Evolutionary conservation across 2,329 filamentous ascomycete species (phyloP).

Genomic region (Monosporascus sp.): DNA sequence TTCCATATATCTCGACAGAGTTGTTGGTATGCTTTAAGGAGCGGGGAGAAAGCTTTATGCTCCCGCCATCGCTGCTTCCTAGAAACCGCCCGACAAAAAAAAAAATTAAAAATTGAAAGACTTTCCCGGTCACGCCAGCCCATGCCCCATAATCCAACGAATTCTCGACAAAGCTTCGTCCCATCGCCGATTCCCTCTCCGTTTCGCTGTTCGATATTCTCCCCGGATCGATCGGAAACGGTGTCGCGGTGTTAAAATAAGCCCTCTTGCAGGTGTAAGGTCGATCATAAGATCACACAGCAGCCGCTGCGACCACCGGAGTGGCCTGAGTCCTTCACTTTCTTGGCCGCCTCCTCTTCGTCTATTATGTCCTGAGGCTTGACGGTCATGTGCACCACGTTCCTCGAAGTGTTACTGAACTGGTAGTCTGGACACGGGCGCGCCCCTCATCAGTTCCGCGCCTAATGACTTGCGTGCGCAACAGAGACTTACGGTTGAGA

Average conservation of each 20-base stretch:
- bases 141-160: not conserved
- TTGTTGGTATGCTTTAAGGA: too few species aligned
- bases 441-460: not conserved
- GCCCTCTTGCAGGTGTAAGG: not conserved
- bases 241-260: too few species aligned
- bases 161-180: not conserved
- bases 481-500: constrained; percentile 63
- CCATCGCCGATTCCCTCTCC: not conserved
- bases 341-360: constrained; percentile 61
- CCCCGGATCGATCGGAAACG: not conserved
- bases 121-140: not conserved
- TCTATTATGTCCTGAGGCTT: constrained; percentile 70
- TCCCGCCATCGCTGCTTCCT: not conserved
- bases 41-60: not conserved
- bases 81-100: not conserved
- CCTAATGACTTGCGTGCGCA: too few species aligned
- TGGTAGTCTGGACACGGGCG: constrained; percentile 50
- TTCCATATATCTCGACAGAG: too few species aligned
- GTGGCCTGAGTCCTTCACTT: constrained; percentile 40
- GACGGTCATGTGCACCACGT: constrained; percentile 74
- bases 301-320: constrained; percentile 23
- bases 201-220: not conserved
- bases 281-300: constrained; percentile 29
- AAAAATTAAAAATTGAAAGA: not conserved
- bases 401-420: constrained; percentile 57